Percentiles rank a stretch among this genome's conserved stretches.
Conservation (phyloP, 2,329 filamentous ascomycete genomes). For the Neofusicoccum cordaticola region DNA sequence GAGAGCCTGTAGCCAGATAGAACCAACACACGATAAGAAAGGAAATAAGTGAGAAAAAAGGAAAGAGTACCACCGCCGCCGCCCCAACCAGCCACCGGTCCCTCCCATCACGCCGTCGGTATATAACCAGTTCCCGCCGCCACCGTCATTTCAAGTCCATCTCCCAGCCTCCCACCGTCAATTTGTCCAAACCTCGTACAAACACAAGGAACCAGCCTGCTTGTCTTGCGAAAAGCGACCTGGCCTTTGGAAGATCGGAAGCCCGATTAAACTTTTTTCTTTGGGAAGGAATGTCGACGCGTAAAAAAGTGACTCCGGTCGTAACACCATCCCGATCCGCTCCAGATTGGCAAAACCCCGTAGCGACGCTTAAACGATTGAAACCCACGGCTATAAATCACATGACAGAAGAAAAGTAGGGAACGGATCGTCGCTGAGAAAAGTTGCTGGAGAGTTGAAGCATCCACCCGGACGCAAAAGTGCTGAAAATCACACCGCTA, state of each 20-base stretch:
- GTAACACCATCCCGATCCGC: slow-evolving; percentile 2
- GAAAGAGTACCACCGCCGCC: not conserved
- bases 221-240: not conserved
- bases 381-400: slow-evolving; percentile 13
- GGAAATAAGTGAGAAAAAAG: slow-evolving; percentile 1
- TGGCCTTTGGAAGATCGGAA: not conserved
- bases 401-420: slow-evolving; percentile 14
- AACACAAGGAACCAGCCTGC: not conserved
- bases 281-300: not conserved
- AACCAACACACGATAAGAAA: slow-evolving; percentile 14
- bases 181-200: slow-evolving; percentile 13
- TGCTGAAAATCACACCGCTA: slow-evolving; percentile 14
- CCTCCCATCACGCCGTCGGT: not conserved
- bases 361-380: not conserved
- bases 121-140: not conserved
- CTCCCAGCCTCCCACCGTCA: not conserved
- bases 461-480: not conserved
- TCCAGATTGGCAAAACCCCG: not conserved
- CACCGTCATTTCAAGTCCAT: not conserved
- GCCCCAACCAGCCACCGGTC: not conserved
- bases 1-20: slow-evolving; percentile 12
- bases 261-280: slow-evolving; percentile 10
- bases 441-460: not conserved
- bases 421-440: slow-evolving; percentile 15
- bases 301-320: slow-evolving; percentile 1